These are phyloP conservation scores for Aureobasidium mangrovei DNA, from an alignment of 2,329 filamentous ascomycete genomes.

Conservation along the genomic window DNA sequence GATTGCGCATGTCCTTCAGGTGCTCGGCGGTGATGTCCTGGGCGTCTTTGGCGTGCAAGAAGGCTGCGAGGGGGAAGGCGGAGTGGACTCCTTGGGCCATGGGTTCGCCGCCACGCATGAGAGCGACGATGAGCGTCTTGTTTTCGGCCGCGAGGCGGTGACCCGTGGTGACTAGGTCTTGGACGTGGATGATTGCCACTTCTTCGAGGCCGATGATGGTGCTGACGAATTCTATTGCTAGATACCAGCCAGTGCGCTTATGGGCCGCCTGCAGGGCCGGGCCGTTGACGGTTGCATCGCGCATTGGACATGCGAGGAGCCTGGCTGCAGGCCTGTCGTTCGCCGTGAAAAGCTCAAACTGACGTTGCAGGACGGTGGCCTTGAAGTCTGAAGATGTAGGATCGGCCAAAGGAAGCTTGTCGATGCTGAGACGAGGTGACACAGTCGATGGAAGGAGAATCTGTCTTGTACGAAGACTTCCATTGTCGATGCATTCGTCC, in stretches of 20 bases:
- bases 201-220: slow-evolving; percentile 43
- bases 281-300: slow-evolving; percentile 41
- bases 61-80: slow-evolving; percentile 43
- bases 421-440: slow-evolving; percentile 35
- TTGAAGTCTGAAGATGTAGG: no score
- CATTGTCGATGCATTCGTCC: slow-evolving; percentile 32
- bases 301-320: slow-evolving; percentile 46
- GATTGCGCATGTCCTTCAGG: slow-evolving; percentile 30
- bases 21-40: slow-evolving; percentile 37
- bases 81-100: slow-evolving; percentile 52
- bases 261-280: slow-evolving; percentile 43
- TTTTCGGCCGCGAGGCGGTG: slow-evolving; percentile 41
- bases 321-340: slow-evolving; percentile 39
- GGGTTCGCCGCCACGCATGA: slow-evolving; percentile 57
- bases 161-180: slow-evolving; percentile 38
- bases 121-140: slow-evolving; percentile 45
- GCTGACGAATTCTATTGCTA: slow-evolving; percentile 43
- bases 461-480: slow-evolving; percentile 38
- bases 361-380: no score
- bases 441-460: slow-evolving; percentile 35
- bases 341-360: slow-evolving; percentile 29
- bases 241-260: slow-evolving; percentile 41
- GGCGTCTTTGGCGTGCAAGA: slow-evolving; percentile 39
- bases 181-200: slow-evolving; percentile 44
- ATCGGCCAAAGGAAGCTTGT: slow-evolving; percentile 34